phyloP scores from a whole-genome alignment of 1,284 basidiomycete genomes.

The Pisolithus thermaeus region DNA sequence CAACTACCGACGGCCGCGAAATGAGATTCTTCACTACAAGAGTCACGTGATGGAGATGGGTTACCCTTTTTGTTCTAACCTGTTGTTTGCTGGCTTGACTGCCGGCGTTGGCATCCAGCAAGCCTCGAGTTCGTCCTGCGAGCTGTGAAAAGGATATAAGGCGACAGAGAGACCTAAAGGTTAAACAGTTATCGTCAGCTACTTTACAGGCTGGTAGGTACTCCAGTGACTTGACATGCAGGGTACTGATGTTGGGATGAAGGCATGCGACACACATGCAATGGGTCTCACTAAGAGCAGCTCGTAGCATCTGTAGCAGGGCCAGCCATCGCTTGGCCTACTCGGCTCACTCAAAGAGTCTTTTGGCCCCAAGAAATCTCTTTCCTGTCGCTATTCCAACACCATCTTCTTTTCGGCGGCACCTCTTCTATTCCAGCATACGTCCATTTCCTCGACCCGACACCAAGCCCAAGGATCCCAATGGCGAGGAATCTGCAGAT shows the following conservation, averaged over 20 bases:
- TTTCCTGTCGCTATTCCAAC: background rate
- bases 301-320: constrained; percentile 29
- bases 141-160: background rate
- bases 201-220: constrained; percentile 13
- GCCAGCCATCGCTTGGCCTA: background rate
- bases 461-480: constrained; percentile 1
- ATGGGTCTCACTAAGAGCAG: constrained; percentile 49
- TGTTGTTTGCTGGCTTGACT: no score
- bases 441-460: constrained; percentile 4
- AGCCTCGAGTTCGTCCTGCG: background rate
- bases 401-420: constrained; percentile 2
- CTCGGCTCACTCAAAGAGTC: background rate
- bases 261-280: constrained; percentile 58
- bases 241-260: background rate
- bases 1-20: background rate
- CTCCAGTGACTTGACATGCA: background rate
- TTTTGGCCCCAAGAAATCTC: background rate
- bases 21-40: background rate
- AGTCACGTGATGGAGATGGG: constrained; percentile 5
- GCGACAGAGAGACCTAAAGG: background rate
- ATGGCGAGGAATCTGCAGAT: background rate
- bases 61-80: no score
- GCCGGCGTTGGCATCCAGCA: no score
- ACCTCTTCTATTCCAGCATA: constrained; percentile 6
- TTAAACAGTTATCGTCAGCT: background rate